Conservation (phyloP, 2,329 filamentous ascomycete genomes). For the Xylaria sp. region DNA sequence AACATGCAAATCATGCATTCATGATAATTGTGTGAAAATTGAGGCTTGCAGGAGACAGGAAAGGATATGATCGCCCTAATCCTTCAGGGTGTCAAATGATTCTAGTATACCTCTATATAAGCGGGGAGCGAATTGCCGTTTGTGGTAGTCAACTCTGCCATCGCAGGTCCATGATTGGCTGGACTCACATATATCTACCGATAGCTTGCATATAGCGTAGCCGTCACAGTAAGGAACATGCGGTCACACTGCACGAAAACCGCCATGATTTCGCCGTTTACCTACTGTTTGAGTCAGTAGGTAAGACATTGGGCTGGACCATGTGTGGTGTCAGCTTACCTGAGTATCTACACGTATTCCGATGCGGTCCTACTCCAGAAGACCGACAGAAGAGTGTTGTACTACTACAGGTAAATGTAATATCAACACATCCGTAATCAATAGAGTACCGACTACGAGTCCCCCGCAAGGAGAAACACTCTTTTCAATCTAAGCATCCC, state of each 20-base stretch:
- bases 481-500: background rate
- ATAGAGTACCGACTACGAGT: no score
- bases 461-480: no score
- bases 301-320: background rate
- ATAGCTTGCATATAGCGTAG: background rate
- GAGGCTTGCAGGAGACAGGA: background rate
- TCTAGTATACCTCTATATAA: no score
- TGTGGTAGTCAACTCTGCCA: constrained; percentile 17
- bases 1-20: background rate
- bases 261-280: background rate
- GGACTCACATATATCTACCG: background rate
- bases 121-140: constrained; percentile 26
- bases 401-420: no score
- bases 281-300: background rate
- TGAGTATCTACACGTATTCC: background rate
- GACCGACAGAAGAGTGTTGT: background rate
- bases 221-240: background rate
- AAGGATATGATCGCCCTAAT: background rate
- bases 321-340: background rate
- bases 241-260: constrained; percentile 5
- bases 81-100: background rate
- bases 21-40: background rate
- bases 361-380: background rate
- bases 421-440: no score
- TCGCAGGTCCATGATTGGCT: constrained; percentile 21